Evolutionary conservation across 2,329 filamentous ascomycete species (phyloP), one percentile per base, ranked within the genome.

Genomic region (Talaromyces albobiverticillius): DNA sequence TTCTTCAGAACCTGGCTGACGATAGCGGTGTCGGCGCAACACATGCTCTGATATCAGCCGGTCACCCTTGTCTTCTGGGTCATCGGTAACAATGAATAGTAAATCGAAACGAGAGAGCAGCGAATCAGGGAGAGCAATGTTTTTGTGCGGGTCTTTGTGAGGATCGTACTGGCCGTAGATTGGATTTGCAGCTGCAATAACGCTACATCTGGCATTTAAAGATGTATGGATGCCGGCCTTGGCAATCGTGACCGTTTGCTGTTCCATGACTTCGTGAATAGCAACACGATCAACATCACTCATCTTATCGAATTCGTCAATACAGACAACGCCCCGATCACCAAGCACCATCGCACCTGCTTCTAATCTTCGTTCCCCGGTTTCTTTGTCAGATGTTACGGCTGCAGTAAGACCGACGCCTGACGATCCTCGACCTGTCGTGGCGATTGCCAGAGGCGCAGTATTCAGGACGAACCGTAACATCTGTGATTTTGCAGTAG

Each of bases 191-290:
- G 94, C 94, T 40, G 94, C 94, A 64, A 99, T 84, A 58, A 99
- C 94, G 73, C 91, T 96, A 76, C 94, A 99, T 54, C 94, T 87
- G 51, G 94, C 94, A 67, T 99, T 99, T 57, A 99, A 79, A 2
- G 92, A 96, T 0, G 94, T 99, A 73, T 99, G 94, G 56, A 99
- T 99, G 60, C 94, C 94, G 1, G 94, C 94, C 76, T 99, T 99
- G 50, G 94, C 94, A 66, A 99, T 99, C 13, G 94, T 99, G 57
- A 99, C 94, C 0, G 94, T 99, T 75, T 99, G 94, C 76, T 99
- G 94, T 75, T 99, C 94, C 94, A 99, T 99, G 61, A 99, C 94
- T 89, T 99, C 94, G 82, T 99, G 94, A 63, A 99, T 99, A 45
- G 94, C 94, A 3, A 99, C 94, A 69, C 94, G 86, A 73, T 99